Conservation (phyloP, 2,329 filamentous ascomycete species). For the Blumeria hordei region DNA sequence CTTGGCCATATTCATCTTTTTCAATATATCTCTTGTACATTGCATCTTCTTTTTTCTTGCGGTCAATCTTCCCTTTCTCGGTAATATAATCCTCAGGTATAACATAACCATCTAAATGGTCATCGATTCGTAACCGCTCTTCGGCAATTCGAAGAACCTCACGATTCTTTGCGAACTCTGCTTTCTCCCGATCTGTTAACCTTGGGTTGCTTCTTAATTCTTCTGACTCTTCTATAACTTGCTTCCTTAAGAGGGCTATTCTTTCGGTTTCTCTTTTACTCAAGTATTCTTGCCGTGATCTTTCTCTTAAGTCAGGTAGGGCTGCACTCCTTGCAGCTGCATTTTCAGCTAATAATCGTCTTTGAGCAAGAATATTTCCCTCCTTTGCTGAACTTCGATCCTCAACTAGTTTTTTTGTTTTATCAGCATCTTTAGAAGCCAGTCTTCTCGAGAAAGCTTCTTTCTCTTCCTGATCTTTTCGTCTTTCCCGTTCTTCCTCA, state of each 20-base stretch:
- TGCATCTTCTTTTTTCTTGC: constrained; percentile 67
- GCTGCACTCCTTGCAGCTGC: constrained; percentile 41
- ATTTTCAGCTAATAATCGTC: constrained; percentile 41
- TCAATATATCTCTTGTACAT: constrained; percentile 83
- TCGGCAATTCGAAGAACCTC: constrained; percentile 64
- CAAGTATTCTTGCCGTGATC: constrained; percentile 77
- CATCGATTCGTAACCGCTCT: constrained; percentile 68
- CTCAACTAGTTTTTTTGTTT: constrained; percentile 43
- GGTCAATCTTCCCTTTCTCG: constrained; percentile 72
- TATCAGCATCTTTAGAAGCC: constrained; percentile 43
- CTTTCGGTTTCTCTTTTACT: constrained; percentile 79
- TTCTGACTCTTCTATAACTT: constrained; percentile 70
- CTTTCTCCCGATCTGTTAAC: constrained; percentile 56
- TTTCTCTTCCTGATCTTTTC: constrained; percentile 47
- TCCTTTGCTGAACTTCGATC: constrained; percentile 30
- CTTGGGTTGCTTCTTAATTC: constrained; percentile 55
- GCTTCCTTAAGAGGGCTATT: constrained; percentile 63
- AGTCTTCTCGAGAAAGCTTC: constrained; percentile 61
- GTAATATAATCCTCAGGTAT: constrained; percentile 92
- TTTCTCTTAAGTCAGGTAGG: constrained; percentile 57
- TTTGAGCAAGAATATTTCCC: constrained; percentile 30
- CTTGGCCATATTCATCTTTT: constrained; percentile 63
- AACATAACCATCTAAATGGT: constrained; percentile 74
- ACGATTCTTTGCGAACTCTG: constrained; percentile 70
- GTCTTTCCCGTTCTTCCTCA: constrained; percentile 34